Base-by-base conservation (phyloP, 805 yeast species). In the Kodamaea kaohsiungensis region DNA sequence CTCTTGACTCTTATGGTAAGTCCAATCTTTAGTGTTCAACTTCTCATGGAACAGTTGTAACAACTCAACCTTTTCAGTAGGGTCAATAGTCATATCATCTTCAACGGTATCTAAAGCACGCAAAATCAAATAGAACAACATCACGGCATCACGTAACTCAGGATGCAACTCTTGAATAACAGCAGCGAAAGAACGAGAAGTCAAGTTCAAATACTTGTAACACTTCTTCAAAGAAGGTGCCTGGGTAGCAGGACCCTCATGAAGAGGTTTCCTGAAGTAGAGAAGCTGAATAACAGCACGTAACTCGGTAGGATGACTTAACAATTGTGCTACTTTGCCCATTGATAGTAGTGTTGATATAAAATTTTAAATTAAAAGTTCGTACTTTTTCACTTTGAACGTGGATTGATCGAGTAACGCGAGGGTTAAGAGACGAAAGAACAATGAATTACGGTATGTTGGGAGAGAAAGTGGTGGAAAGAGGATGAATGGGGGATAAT, bases 61-160 rank as follows among this genome's bases (percentile, higher is more conserved):
- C 49, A 91, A 68, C 1, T 95, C 91, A 22, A 91, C 73, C 72
- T 95, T 95, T 56, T 84, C 62, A 17, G 78, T 76, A 4, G 88
- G 85, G 57, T 83, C 87, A 55, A 95, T 74, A 7, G 95, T 82
- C 96, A 91, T 91, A 69, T 95, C 98, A 70, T 95, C 99, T 70
- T 95, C 99, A 53, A 95, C 81, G 1, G 99, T 95, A 67, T 95
- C 99, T 63, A 95, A 81, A 1, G 96, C 99, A 56, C 99, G 82
- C 59, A 95, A 75, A 18, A 91, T 80, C 53, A 95, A 71, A 70
- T 95, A 95, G 72, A 95, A 95, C 5, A 95, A 56, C 91, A 85
- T 86, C 57, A 90, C 81, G 0, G 88, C 89, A 59, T 85, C 85
- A 59, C 96, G 82, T 59, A 95, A 76, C 64, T 91, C 97, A 0